These are phyloP conservation scores for Entonaema liquescens DNA, from an alignment of 495 filamentous ascomycete species.

Conservation along the genomic window DNA sequence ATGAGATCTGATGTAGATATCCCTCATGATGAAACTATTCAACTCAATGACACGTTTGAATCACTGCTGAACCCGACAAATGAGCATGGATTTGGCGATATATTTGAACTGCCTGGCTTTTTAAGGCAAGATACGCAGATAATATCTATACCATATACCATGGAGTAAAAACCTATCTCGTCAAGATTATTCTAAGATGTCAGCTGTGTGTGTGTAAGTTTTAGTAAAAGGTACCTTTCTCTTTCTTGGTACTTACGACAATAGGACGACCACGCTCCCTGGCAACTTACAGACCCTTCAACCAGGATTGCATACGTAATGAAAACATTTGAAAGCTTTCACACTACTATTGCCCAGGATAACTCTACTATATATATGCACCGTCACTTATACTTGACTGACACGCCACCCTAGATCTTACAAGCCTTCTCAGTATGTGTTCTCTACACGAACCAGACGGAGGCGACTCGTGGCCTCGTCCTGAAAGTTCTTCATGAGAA, in stretches of 20 bases:
- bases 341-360: slow-evolving; percentile 36
- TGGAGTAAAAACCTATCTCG: slow-evolving; percentile 4
- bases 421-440: slow-evolving; percentile 45
- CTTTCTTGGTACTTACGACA: slow-evolving; percentile 5
- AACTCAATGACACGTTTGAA: slow-evolving; percentile 20
- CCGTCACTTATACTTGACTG: slow-evolving; percentile 41
- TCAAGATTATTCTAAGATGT: slow-evolving; percentile 40
- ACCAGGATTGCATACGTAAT: slow-evolving; percentile 41
- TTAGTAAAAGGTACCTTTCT: not conserved
- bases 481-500: slow-evolving; percentile 42
- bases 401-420: slow-evolving; percentile 46
- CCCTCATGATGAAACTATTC: slow-evolving; percentile 7
- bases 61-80: slow-evolving; percentile 19
- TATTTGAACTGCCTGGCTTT: not conserved
- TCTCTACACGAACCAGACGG: slow-evolving; percentile 47
- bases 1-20: slow-evolving; percentile 3
- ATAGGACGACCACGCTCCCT: slow-evolving; percentile 45
- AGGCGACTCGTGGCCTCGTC: slow-evolving; percentile 42
- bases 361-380: slow-evolving; percentile 50
- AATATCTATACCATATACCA: slow-evolving; percentile 6
- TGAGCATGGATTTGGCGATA: not conserved
- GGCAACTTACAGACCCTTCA: slow-evolving; percentile 49
- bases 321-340: slow-evolving; percentile 37
- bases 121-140: slow-evolving; percentile 4
- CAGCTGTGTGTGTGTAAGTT: slow-evolving; percentile 43